phyloP scores from a whole-genome alignment of 2,329 filamentous ascomycete genomes.

The Colletotrichum aenigma region DNA sequence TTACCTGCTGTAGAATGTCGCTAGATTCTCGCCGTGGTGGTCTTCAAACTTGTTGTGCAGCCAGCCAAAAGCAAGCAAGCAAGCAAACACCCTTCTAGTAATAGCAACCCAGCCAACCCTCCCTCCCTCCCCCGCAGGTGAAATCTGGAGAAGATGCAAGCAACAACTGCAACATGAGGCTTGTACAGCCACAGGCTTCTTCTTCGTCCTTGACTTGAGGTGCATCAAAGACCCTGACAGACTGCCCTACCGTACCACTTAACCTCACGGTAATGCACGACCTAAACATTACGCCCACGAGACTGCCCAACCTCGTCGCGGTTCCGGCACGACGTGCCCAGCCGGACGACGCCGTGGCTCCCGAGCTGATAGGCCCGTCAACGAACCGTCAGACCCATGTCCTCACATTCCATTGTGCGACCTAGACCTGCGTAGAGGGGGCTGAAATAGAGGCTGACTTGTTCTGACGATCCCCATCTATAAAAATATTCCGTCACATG shows the following conservation, averaged over 20 bases:
- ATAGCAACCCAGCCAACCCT: background rate
- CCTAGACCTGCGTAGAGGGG: background rate
- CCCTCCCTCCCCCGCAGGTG: no score
- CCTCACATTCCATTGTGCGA: background rate
- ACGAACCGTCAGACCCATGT: background rate
- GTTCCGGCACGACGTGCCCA: background rate
- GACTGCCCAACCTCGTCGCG: background rate
- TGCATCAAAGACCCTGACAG: background rate
- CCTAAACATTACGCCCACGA: background rate
- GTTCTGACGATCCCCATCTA: background rate
- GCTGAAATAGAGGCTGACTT: background rate
- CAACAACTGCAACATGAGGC: background rate
- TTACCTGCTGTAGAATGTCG: background rate
- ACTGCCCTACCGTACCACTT: background rate
- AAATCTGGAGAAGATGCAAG: background rate
- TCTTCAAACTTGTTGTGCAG: background rate
- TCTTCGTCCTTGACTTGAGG: background rate
- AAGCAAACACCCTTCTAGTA: background rate
- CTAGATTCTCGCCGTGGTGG: background rate
- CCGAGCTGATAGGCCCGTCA: constrained; percentile 7
- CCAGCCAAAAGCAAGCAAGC: background rate
- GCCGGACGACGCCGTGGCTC: constrained; percentile 10
- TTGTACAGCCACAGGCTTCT: background rate
- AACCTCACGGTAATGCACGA: background rate
- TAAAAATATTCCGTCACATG: background rate